Base-by-base conservation (phyloP, 192 early-diverging fungal species). In the Coemansia sp. region DNA sequence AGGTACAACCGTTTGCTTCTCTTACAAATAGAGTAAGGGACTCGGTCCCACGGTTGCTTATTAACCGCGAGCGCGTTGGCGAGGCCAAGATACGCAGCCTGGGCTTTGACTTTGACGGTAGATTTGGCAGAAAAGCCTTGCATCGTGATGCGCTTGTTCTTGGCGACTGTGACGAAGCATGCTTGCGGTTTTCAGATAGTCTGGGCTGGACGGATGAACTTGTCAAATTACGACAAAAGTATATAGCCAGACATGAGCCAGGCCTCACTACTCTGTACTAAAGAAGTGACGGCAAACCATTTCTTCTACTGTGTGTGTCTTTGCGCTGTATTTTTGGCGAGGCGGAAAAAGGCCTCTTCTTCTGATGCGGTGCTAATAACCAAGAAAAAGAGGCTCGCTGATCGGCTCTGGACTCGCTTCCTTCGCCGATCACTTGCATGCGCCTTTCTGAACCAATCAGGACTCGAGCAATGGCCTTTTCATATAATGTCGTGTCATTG, bases 1-100 rank as follows among this genome's bases (percentile, higher is more conserved):
- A 89, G 64, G 97, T 99, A 7, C 86, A 91, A 51, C 97, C 97
- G 51, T 99, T 99, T 72, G 90, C 91, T 21, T 80, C 80, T 4
- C 83, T 97, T 2, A 87, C 95, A 57, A 80, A 92, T 52, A 57
- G 78, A 10, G 92, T 94, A 2, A 66, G 66, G 11, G 62, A 46
- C 8, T 68, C 77, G 5, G 88, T 92, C 6, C 97, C 95, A 3
- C 85, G 97, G 22, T 75, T 99, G 57, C 83, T 99, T 66, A 92
- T 99, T 36, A 99, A 99, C 76, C 85, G 88, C 25, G 92, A 95
- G 68, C 64, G 76, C 20, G 93, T 89, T 52, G 96, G 94, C 20
- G 85, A 84, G 59, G 82, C 84, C 6, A 67, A 14, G 10, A 39
- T n/a, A 2, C 61, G 53, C 31, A 30, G 66, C 19, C 17, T 20